phyloP scores from a whole-genome alignment of 495 filamentous ascomycete genomes.

The Penicillium waksmanii region DNA sequence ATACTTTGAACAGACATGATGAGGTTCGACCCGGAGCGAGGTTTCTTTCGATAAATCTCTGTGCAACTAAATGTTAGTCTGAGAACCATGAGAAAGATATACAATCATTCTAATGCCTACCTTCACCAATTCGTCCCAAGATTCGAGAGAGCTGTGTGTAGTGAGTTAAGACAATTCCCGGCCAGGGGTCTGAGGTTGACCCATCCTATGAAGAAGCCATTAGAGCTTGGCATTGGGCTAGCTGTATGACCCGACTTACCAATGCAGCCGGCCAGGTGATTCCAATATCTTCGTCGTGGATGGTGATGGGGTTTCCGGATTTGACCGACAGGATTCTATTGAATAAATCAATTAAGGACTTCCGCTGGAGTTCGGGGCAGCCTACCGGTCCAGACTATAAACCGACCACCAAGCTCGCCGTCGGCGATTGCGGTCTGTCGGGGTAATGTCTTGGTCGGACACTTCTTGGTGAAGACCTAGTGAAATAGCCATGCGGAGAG shows the following conservation, averaged over 20 bases:
- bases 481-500: slow-evolving; percentile 55
- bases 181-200: slow-evolving; percentile 40
- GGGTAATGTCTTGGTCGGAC: slow-evolving; percentile 32
- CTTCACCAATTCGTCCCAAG: slow-evolving; percentile 46
- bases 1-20: slow-evolving; percentile 51
- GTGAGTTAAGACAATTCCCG: slow-evolving; percentile 49
- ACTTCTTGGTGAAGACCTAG: slow-evolving; percentile 56
- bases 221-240: slow-evolving; percentile 3
- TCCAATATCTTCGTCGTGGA: slow-evolving; percentile 55
- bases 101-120: slow-evolving; percentile 17
- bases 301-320: slow-evolving; percentile 53
- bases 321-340: slow-evolving; percentile 48
- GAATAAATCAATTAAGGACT: neutral
- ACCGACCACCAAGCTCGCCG: slow-evolving; percentile 57
- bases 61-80: neutral
- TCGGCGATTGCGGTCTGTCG: slow-evolving; percentile 45
- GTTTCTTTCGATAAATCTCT: slow-evolving; percentile 52
- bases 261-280: slow-evolving; percentile 40
- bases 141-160: slow-evolving; percentile 52
- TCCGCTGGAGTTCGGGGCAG: neutral
- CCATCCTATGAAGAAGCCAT: slow-evolving; percentile 23
- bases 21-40: slow-evolving; percentile 45
- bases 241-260: slow-evolving; percentile 18
- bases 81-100: neutral
- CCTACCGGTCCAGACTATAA: slow-evolving; percentile 51